Percentiles rank a stretch among this genome's conserved stretches.
These are phyloP conservation scores for Amanita fuliginea DNA, from an alignment of 768 basidiomycete genomes.

Conservation along the genomic window DNA sequence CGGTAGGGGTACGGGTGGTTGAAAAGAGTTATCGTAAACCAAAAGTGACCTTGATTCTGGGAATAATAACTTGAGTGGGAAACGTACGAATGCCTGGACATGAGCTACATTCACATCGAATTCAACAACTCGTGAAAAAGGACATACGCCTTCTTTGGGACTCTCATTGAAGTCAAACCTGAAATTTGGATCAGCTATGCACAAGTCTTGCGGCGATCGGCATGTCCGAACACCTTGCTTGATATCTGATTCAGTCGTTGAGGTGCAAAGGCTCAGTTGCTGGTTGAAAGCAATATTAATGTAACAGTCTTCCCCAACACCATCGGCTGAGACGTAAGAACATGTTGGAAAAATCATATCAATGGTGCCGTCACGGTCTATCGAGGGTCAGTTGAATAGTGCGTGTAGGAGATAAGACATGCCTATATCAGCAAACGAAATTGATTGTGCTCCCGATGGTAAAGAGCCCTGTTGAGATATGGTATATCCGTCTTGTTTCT, in stretches of 20 bases:
- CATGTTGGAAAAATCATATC: constrained; percentile 93
- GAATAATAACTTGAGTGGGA: constrained; percentile 55
- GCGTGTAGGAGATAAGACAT: constrained; percentile 11
- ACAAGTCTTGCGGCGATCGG: constrained; percentile 70
- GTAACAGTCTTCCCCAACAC: constrained; percentile 64
- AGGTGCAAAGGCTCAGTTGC: constrained; percentile 74
- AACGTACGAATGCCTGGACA: constrained; percentile 51
- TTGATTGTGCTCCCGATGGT: constrained; percentile 64
- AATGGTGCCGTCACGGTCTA: constrained; percentile 93
- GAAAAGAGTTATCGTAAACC: constrained; percentile 54
- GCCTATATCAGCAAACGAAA: constrained; percentile 92
- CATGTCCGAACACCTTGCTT: constrained; percentile 49
- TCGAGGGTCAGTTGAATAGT: constrained; percentile 1
- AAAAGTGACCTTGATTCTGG: constrained; percentile 46
- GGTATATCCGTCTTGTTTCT: constrained; percentile 64
- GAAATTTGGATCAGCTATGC: constrained; percentile 72
- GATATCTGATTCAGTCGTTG: constrained; percentile 35
- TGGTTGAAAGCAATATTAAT: constrained; percentile 92
- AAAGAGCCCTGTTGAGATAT: constrained; percentile 58
- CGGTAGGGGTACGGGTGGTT: constrained; percentile 61
- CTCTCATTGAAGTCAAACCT: constrained; percentile 54
- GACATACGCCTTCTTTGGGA: constrained; percentile 26
- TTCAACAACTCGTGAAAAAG: neutral
- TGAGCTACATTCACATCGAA: neutral
- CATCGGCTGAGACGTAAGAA: constrained; percentile 54